A percentile compares a stretch with the other conserved stretches of the same genome.
phyloP scores from a whole-genome alignment of 2,329 filamentous ascomycete genomes.

The Sporothrix variecibatus region DNA sequence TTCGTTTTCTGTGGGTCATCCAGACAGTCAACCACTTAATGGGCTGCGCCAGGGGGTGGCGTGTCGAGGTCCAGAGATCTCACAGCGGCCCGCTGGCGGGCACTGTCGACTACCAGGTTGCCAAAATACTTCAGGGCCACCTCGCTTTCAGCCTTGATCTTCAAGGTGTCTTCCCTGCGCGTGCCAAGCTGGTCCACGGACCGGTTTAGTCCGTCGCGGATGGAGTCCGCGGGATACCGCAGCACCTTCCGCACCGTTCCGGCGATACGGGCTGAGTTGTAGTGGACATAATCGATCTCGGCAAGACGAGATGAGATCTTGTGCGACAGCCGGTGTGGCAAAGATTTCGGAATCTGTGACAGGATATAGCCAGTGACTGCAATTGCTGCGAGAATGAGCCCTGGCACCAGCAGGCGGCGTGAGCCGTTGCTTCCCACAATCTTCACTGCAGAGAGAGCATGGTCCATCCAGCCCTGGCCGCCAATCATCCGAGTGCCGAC shows the following conservation, averaged over 20 bases:
- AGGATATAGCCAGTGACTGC: conserved; percentile 79
- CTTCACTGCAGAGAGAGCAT: conserved; percentile 77
- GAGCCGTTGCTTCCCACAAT: conserved; percentile 80
- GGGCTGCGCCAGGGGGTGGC: conserved; percentile 23
- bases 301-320: conserved; percentile 82
- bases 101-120: conserved; percentile 72
- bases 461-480: conserved; percentile 85
- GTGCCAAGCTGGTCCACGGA: conserved; percentile 80
- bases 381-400: conserved; percentile 71
- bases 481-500: conserved; percentile 80
- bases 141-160: conserved; percentile 80
- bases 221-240: conserved; percentile 80
- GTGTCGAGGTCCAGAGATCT: conserved; percentile 56
- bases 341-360: conserved; percentile 81
- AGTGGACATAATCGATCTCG: conserved; percentile 87
- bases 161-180: conserved; percentile 79
- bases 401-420: conserved; percentile 77
- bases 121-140: conserved; percentile 87
- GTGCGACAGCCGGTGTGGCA: conserved; percentile 79
- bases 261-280: conserved; percentile 82
- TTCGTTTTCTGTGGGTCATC: neutral
- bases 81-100: conserved; percentile 52
- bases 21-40: neutral
- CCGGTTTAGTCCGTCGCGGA: conserved; percentile 79
- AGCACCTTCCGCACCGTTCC: conserved; percentile 86